phyloP scores from a whole-genome alignment of 1,284 basidiomycete genomes.

The Heterobasidion irregulare region DNA sequence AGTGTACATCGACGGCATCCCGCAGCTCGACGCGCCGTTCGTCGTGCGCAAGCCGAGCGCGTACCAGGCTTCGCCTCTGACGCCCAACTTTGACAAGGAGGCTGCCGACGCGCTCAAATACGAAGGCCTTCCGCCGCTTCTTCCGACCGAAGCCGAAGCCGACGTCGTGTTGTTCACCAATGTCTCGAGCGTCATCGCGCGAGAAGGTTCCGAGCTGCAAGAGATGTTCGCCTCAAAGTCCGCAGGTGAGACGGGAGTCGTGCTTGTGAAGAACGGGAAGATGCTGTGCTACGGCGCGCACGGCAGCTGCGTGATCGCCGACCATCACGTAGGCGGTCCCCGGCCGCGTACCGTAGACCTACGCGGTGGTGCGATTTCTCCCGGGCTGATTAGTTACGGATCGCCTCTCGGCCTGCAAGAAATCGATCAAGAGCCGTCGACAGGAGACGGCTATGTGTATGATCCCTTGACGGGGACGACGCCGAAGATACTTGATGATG shows the following conservation, averaged over 20 bases:
- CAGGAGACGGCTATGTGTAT: constrained; percentile 49
- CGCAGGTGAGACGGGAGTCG: constrained; percentile 15
- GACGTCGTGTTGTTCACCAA: constrained; percentile 49
- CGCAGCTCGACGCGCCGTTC: constrained; percentile 38
- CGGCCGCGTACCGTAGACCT: constrained; percentile 22
- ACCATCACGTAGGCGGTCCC: not conserved
- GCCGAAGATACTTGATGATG: constrained; percentile 25
- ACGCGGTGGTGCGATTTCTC: constrained; percentile 33
- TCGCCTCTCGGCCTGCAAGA: constrained; percentile 52
- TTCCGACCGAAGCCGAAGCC: constrained; percentile 21
- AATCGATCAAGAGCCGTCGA: constrained; percentile 54
- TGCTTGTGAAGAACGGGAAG: constrained; percentile 33
- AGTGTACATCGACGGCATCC: constrained; percentile 64
- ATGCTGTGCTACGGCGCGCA: constrained; percentile 32
- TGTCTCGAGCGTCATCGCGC: constrained; percentile 38
- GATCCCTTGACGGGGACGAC: constrained; percentile 22
- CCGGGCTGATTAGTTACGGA: constrained; percentile 50
- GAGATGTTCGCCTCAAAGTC: constrained; percentile 13
- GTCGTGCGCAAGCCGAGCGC: constrained; percentile 35
- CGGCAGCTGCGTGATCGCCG: constrained; percentile 2
- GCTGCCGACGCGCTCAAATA: constrained; percentile 43
- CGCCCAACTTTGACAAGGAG: constrained; percentile 59
- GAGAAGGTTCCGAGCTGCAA: constrained; percentile 8
- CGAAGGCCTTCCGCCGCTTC: constrained; percentile 59
- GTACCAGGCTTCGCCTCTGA: constrained; percentile 43